phyloP scores from a whole-genome alignment of 2,329 filamentous ascomycete species.

The Pestalotiopsis sp. region DNA sequence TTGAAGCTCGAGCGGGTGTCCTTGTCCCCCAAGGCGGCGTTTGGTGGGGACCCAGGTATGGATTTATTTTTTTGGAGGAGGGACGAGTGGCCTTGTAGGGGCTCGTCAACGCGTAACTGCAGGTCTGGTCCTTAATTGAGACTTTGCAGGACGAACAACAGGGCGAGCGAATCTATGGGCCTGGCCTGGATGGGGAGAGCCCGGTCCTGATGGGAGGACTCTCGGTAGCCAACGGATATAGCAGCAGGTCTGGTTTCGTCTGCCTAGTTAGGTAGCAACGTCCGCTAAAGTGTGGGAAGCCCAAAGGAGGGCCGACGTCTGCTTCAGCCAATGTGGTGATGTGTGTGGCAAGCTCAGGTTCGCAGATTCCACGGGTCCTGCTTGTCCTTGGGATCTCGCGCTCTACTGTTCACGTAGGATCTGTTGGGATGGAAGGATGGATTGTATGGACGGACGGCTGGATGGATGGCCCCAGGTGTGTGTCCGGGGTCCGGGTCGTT shows the following conservation, averaged over 20 bases:
- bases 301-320: not conserved
- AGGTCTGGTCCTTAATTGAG: conserved; percentile 7
- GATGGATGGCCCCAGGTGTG: not conserved
- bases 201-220: not conserved
- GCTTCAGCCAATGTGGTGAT: not conserved
- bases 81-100: not conserved
- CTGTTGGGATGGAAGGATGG: not conserved
- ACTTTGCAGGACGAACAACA: not conserved
- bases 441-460: not conserved
- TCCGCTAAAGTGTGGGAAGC: not conserved
- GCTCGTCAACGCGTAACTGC: conserved; percentile 10
- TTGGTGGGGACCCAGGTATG: not conserved
- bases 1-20: not conserved
- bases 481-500: conserved; percentile 2
- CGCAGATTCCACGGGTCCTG: not conserved
- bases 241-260: conserved; percentile 1
- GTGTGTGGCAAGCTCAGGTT: not conserved
- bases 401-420: not conserved
- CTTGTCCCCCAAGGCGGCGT: not conserved
- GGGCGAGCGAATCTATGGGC: not conserved
- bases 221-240: not conserved
- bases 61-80: not conserved
- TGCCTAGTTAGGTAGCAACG: conserved; percentile 4
- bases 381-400: no score
- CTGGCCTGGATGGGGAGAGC: not conserved